phyloP scores from a whole-genome alignment of 2,329 filamentous ascomycete genomes.

The Nothomitra cinnamomea region DNA sequence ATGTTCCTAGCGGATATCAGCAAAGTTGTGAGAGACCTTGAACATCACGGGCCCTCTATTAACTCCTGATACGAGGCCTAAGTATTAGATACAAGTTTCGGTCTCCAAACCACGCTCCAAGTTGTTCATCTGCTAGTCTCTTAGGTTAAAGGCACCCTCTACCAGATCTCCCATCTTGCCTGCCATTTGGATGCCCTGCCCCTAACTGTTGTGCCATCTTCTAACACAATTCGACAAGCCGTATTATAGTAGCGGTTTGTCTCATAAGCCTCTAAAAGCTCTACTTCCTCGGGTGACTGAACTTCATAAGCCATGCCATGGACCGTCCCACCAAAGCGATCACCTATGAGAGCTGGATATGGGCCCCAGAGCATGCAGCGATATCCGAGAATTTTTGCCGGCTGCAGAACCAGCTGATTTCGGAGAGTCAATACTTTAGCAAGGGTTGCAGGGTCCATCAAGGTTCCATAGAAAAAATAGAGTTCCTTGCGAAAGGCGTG shows the following conservation, averaged over 20 bases:
- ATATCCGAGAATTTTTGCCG: background rate
- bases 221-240: background rate
- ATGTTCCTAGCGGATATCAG: too few relatives aligned
- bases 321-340: background rate
- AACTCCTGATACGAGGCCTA: background rate
- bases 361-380: background rate
- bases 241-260: background rate
- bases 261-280: background rate
- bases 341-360: background rate
- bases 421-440: background rate
- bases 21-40: too few relatives aligned
- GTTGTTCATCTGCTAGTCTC: slow-evolving; percentile 7
- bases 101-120: slow-evolving; percentile 2
- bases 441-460: background rate
- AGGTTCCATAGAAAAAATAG: background rate
- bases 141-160: slow-evolving; percentile 9
- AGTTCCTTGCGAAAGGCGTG: background rate
- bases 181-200: slow-evolving; percentile 7
- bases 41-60: background rate
- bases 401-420: background rate
- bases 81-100: background rate
- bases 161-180: slow-evolving; percentile 3
- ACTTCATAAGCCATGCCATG: background rate
- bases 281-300: background rate
- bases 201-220: slow-evolving; percentile 2